A percentile compares a stretch with the other conserved stretches of the same genome.
phyloP scores from a whole-genome alignment of 345 rosid species.

The Euphorbia pulcherrima region DNA sequence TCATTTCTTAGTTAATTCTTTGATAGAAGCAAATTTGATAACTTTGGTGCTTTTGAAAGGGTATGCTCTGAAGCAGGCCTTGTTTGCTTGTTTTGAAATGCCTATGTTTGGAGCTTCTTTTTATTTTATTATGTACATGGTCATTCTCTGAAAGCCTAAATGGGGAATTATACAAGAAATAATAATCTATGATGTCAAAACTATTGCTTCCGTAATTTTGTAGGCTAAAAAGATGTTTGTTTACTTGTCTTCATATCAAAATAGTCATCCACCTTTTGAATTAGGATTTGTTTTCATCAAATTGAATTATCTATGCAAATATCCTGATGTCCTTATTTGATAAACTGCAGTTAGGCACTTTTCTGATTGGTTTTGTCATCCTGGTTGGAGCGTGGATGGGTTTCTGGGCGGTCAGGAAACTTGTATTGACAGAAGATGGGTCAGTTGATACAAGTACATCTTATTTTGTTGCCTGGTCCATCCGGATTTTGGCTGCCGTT shows the following conservation, averaged over 20 bases:
- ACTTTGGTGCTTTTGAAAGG: too few species aligned
- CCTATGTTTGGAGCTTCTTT: neutral
- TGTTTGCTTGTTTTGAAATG: neutral
- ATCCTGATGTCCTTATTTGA: neutral
- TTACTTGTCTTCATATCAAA: neutral
- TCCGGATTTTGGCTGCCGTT: slow-evolving; percentile 55
- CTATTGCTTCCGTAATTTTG: neutral
- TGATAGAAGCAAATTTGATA: neutral
- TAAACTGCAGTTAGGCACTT: slow-evolving; percentile 54
- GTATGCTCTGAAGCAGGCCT: neutral
- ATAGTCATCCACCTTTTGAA: neutral
- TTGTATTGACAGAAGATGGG: slow-evolving; percentile 82
- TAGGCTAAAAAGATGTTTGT: neutral
- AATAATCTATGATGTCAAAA: neutral
- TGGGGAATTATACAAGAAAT: neutral
- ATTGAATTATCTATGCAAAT: neutral
- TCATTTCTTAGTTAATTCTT: neutral
- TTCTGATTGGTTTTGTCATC: slow-evolving; percentile 62
- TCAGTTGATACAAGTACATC: slow-evolving; percentile 69
- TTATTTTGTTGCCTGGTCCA: slow-evolving; percentile 73
- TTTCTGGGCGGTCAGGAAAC: slow-evolving; percentile 83
- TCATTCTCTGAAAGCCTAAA: too few species aligned
- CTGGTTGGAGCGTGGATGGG: slow-evolving; percentile 94
- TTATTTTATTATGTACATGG: neutral
- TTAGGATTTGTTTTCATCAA: neutral